A percentile compares a stretch with the other conserved stretches of the same genome.
These are phyloP conservation scores for Baorangia bicolor DNA, from an alignment of 768 basidiomycete species.

Conservation along the genomic window DNA sequence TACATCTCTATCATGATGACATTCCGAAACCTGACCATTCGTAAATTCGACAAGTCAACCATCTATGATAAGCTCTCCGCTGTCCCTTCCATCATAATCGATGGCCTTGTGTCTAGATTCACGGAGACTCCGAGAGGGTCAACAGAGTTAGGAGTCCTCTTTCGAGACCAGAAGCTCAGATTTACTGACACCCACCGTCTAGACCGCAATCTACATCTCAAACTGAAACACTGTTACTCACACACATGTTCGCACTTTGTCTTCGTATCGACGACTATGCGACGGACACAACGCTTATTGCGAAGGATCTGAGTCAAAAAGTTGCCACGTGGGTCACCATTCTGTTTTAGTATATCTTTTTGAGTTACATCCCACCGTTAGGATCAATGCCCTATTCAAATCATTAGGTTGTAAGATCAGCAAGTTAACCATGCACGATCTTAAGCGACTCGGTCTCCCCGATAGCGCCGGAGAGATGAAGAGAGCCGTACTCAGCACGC, in stretches of 20 bases:
- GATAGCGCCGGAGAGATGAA: conserved; percentile 61
- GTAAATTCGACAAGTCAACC: conserved; percentile 47
- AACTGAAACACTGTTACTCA: conserved; percentile 68
- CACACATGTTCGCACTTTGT: conserved; percentile 79
- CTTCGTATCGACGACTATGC: conserved; percentile 78
- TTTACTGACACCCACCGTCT: conserved; percentile 6
- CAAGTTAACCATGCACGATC: conserved; percentile 56
- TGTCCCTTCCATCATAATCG: conserved; percentile 64
- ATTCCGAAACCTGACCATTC: conserved; percentile 51
- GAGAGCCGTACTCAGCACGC: conserved; percentile 71
- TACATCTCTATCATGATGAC: conserved; percentile 84
- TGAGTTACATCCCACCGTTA: conserved; percentile 22
- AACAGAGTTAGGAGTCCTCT: conserved; percentile 46
- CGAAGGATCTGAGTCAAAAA: conserved; percentile 71
- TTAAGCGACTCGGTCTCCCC: conserved; percentile 67
- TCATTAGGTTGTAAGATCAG: conserved; percentile 76
- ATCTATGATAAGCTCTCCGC: conserved; percentile 55
- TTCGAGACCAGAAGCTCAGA: no score
- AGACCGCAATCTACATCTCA: conserved; percentile 60
- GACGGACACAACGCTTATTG: conserved; percentile 64
- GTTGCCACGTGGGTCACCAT: conserved; percentile 54
- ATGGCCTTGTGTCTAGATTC: conserved; percentile 76
- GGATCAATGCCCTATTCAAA: conserved; percentile 70
- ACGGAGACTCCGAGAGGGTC: conserved; percentile 72
- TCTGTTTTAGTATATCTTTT: not conserved